A percentile compares a stretch with the other conserved stretches of the same genome.
phyloP scores from a whole-genome alignment of 139 green algal species.

The Deuterostichococcus epilithicus region DNA sequence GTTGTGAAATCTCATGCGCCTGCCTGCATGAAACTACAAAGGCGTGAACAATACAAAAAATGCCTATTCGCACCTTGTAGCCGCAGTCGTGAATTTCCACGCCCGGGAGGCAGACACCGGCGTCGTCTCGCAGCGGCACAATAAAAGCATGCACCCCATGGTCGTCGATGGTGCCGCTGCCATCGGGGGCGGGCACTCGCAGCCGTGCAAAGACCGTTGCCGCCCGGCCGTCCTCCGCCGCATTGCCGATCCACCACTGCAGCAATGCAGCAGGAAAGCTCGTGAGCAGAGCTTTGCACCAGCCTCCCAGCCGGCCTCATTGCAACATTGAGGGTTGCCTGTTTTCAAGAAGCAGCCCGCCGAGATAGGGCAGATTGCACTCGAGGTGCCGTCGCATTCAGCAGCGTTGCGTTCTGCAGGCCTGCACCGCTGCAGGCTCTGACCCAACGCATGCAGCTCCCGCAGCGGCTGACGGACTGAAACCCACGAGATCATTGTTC shows the following conservation, averaged over 20 bases:
- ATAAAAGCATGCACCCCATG: slow-evolving; percentile 82
- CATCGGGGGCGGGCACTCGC: slow-evolving; percentile 58
- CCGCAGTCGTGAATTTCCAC: slow-evolving; percentile 91
- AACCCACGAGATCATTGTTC: background rate
- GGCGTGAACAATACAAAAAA: no score
- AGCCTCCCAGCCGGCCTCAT: background rate
- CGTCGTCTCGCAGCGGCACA: slow-evolving; percentile 60
- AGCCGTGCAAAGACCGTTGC: slow-evolving; percentile 81
- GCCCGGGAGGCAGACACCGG: slow-evolving; percentile 45
- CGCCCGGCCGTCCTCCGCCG: slow-evolving; percentile 67
- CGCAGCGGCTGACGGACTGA: no score
- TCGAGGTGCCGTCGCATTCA: no score
- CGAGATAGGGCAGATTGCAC: background rate
- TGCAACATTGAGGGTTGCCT: no score
- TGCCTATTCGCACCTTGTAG: slow-evolving; percentile 70
- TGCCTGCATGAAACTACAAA: no score
- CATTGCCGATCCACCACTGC: slow-evolving; percentile 80
- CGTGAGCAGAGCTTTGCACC: no score
- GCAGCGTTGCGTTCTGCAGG: no score
- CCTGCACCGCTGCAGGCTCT: no score
- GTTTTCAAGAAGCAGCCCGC: no score
- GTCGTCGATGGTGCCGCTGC: slow-evolving; percentile 60
- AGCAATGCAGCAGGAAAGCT: background rate
- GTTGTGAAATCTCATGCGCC: no score
- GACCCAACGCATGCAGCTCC: no score